Evolutionary conservation across 2,329 filamentous ascomycete species (phyloP).

Genomic region (Sporothrix euskadiensis): DNA sequence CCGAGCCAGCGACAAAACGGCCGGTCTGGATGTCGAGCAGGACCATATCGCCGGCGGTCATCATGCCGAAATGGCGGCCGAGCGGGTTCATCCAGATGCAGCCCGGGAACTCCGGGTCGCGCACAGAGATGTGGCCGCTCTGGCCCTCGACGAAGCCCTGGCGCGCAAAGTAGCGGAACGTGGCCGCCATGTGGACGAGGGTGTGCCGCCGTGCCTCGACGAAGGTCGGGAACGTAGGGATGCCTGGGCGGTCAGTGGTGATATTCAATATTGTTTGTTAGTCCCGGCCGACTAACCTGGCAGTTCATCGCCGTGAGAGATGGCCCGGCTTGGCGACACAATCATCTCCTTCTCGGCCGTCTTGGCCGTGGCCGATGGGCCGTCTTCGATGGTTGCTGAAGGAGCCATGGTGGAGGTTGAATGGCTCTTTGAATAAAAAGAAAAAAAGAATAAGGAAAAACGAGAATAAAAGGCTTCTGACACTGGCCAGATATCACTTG

Average conservation of each 20-base stretch:
- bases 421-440: background rate
- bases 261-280: background rate
- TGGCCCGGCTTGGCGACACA: slow-evolving; percentile 36
- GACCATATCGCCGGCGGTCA: slow-evolving; percentile 69
- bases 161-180: slow-evolving; percentile 66
- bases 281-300: slow-evolving; percentile 31
- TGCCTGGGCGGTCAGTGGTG: slow-evolving; percentile 37
- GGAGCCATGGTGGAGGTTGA: slow-evolving; percentile 34
- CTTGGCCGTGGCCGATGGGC: slow-evolving; percentile 18
- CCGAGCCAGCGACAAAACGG: slow-evolving; percentile 64
- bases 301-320: slow-evolving; percentile 37
- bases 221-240: slow-evolving; percentile 46
- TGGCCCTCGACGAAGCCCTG: slow-evolving; percentile 67
- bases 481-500: background rate
- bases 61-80: slow-evolving; percentile 64
- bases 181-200: slow-evolving; percentile 65
- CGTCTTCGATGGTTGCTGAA: slow-evolving; percentile 29
- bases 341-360: slow-evolving; percentile 27
- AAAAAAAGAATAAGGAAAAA: background rate
- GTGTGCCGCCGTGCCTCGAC: slow-evolving; percentile 60
- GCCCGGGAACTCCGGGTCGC: slow-evolving; percentile 62
- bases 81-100: slow-evolving; percentile 68
- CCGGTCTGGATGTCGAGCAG: slow-evolving; percentile 59
- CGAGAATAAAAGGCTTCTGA: background rate
- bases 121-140: slow-evolving; percentile 62